A percentile compares a stretch with the other conserved stretches of the same genome.
Evolutionary conservation across 768 basidiomycete genomes (phyloP).

Genomic region (Hygrophorus russula): DNA sequence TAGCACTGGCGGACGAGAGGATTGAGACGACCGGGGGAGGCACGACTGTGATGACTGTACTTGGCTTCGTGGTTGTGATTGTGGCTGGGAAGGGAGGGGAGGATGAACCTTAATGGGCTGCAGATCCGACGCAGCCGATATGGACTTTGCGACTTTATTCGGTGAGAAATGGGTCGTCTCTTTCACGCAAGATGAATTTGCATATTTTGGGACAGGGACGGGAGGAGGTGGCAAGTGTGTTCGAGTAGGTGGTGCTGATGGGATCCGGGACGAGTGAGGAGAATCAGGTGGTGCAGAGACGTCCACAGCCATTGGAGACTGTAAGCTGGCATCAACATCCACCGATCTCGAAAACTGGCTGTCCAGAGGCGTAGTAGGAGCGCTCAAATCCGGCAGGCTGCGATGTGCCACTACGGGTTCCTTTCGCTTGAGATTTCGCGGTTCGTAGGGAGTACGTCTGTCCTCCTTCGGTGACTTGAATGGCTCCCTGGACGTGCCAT

Average conservation of each 20-base stretch:
- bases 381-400: not conserved
- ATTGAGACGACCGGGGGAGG: constrained; percentile 10
- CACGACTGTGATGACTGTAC: not conserved
- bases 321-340: not conserved
- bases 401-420: not conserved
- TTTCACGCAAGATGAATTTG: constrained; percentile 10
- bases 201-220: constrained; percentile 9
- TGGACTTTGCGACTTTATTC: constrained; percentile 1
- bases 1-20: constrained; percentile 20
- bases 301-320: not conserved
- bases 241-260: not conserved
- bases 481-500: not conserved
- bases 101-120: constrained; percentile 3
- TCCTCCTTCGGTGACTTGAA: not conserved
- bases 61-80: not conserved
- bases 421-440: no score
- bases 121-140: constrained; percentile 1
- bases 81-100: not conserved
- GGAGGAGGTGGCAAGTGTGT: constrained; percentile 11
- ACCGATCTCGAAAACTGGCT: not conserved
- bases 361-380: not conserved
- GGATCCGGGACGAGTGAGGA: not conserved
- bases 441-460: not conserved
- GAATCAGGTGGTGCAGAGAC: not conserved
- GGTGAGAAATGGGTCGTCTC: constrained; percentile 6